Evolutionary conservation across 805 yeast species (phyloP).

Genomic region (Yarrowia hollandica): DNA sequence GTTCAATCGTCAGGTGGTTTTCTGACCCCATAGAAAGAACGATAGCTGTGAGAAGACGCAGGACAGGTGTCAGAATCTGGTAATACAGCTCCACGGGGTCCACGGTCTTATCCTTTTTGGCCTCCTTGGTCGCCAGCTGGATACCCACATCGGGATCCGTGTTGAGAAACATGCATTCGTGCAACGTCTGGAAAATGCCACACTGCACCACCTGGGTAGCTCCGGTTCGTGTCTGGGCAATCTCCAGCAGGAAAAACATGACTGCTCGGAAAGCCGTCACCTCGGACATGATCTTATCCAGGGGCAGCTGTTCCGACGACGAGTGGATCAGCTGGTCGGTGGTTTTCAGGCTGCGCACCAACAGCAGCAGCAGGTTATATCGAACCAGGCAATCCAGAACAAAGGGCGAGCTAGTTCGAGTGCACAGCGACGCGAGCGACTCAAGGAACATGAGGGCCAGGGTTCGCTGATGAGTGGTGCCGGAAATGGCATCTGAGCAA

Average conservation of each 20-base stretch:
- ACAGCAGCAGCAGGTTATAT: constrained; percentile 62
- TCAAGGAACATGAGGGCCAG: constrained; percentile 77
- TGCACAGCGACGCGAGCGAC: constrained; percentile 57
- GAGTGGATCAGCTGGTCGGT: constrained; percentile 49
- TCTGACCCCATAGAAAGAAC: constrained; percentile 76
- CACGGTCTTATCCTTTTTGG: constrained; percentile 40
- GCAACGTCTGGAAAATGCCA: constrained; percentile 65
- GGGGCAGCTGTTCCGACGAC: constrained; percentile 44
- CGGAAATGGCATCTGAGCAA: constrained; percentile 75
- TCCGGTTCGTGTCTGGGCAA: constrained; percentile 76
- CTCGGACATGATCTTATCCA: constrained; percentile 58
- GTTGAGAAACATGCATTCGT: constrained; percentile 54
- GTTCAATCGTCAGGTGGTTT: constrained; percentile 57
- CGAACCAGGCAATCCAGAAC: constrained; percentile 61
- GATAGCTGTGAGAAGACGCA: constrained; percentile 68
- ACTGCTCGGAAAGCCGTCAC: constrained; percentile 74
- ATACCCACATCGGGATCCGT: constrained; percentile 82
- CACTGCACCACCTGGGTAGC: constrained; percentile 74
- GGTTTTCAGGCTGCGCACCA: constrained; percentile 66
- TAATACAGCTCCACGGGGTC: constrained; percentile 51
- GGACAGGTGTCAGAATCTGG: constrained; percentile 69
- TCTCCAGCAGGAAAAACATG: constrained; percentile 64
- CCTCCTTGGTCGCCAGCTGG: constrained; percentile 43
- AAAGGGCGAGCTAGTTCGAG: constrained; percentile 52
- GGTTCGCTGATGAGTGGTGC: constrained; percentile 74